Evolutionary conservation across 169 alveolate species (phyloP), one percentile per base, ranked within the genome.

Genomic region (Condylostoma magnum): DNA sequence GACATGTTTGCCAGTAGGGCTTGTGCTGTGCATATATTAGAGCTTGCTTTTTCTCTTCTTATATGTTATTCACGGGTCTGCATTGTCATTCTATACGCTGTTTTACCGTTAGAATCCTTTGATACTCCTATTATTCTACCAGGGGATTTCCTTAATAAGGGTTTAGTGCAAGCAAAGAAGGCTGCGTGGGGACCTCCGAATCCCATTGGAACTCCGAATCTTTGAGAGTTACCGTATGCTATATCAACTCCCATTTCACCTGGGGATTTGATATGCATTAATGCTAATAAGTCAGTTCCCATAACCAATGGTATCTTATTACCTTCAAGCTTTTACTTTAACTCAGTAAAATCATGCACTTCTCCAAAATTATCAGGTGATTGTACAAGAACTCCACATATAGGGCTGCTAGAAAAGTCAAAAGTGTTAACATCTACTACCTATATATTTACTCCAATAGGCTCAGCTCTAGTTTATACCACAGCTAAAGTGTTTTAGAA

Each of bases 101-200:
- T 69, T 52, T 83, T 75, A 27, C 95, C 95, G 28, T 82, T 67
- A n/a, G 58, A 51, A 78, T 93, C 97, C 30, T 78, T 66, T 57
- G 92, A 77, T 31, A 86, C 89, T 10, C 97, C 97, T 44, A 90
- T 87, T 54, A 92, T 70, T 50, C 97, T 79, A 28, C 97, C 97
- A 2, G 97, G 96, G 92, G 89, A 82, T 69, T 86, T 83, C 27
- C 95, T 80, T 67, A 84, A 86, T 56, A 76, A 72, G 50, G 83
- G 80, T 77, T 83, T 82, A 58, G 56, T 78, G 41, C 86, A 69
- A 30, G 96, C 92, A 77, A 93, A 65, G 79, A 74, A 93, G 22
- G 94, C 97, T 2, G 97, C 95, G 36, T 85, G 89, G 4, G 97
- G 97, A 18, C 97, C 97, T 28, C 97, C 97, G 63, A 41, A 89